Conservation (phyloP, 192 early-diverging fungal genomes). For the Rhizoclosmatium sp. region DNA sequence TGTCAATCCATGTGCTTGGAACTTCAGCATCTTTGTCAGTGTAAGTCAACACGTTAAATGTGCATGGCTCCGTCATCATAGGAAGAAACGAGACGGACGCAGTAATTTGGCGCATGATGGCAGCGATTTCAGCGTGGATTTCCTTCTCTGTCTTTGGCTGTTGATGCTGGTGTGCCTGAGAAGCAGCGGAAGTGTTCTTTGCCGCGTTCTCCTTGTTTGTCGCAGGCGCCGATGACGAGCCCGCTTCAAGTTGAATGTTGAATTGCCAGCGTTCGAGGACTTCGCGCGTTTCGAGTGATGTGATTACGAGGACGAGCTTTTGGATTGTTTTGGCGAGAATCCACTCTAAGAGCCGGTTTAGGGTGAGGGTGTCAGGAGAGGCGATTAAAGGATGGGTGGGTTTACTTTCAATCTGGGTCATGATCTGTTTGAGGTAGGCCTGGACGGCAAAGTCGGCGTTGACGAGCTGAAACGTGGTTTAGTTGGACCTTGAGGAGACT, state of each 20-base stretch:
- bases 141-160: slow-evolving; percentile 61
- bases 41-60: slow-evolving; percentile 91
- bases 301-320: slow-evolving; percentile 88
- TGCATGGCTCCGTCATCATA: slow-evolving; percentile 85
- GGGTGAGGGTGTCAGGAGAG: background rate
- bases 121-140: slow-evolving; percentile 80
- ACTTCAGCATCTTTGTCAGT: slow-evolving; percentile 87
- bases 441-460: slow-evolving; percentile 76
- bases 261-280: slow-evolving; percentile 96
- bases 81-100: slow-evolving; percentile 91
- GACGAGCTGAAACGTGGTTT: slow-evolving; percentile 54
- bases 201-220: background rate
- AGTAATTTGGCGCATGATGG: slow-evolving; percentile 91
- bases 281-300: slow-evolving; percentile 82
- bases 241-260: slow-evolving; percentile 75
- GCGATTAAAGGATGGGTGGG: slow-evolving; percentile 4
- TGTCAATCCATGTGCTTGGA: slow-evolving; percentile 86
- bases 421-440: slow-evolving; percentile 77
- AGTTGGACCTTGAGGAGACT: background rate
- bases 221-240: background rate
- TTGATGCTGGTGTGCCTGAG: background rate
- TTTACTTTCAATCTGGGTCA: slow-evolving; percentile 82
- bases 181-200: background rate
- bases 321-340: slow-evolving; percentile 73
- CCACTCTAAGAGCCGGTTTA: slow-evolving; percentile 68